Percentiles rank a stretch among this genome's conserved stretches.
These are phyloP conservation scores for Boletellus ananas DNA, from an alignment of 768 basidiomycete genomes.

Conservation along the genomic window DNA sequence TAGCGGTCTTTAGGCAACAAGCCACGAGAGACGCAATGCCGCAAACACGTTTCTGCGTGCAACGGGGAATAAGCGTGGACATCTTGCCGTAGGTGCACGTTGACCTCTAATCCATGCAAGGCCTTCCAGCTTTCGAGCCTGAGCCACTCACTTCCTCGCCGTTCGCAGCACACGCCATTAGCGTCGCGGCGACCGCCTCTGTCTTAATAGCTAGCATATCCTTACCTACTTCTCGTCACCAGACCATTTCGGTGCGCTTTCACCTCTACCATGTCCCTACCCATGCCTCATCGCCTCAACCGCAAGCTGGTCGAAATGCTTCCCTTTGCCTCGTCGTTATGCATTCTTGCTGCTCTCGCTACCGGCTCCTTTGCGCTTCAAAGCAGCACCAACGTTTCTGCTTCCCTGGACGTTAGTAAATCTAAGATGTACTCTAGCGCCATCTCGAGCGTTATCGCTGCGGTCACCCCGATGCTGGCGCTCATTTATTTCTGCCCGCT, in stretches of 20 bases:
- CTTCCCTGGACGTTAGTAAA: slow-evolving; percentile 21
- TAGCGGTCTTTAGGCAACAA: slow-evolving; percentile 1
- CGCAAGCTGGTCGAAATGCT: slow-evolving; percentile 37
- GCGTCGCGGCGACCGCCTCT: slow-evolving; percentile 30
- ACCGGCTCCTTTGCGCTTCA: slow-evolving; percentile 32
- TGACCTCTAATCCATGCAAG: slow-evolving; percentile 30
- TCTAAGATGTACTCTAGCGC: slow-evolving; percentile 34
- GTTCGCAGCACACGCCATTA: slow-evolving; percentile 28
- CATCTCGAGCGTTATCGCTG: slow-evolving; percentile 35
- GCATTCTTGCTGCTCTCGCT: slow-evolving; percentile 33
- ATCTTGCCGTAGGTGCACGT: slow-evolving; percentile 20
- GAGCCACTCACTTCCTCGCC: slow-evolving; percentile 26
- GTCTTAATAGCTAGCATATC: slow-evolving; percentile 29
- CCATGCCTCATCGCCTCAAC: slow-evolving; percentile 8
- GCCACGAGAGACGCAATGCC: slow-evolving; percentile 25
- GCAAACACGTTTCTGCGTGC: slow-evolving; percentile 31
- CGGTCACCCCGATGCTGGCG: slow-evolving; percentile 33
- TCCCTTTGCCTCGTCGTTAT: slow-evolving; percentile 33
- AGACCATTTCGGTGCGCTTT: slow-evolving; percentile 30
- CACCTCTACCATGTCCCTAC: slow-evolving; percentile 12
- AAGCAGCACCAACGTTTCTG: slow-evolving; percentile 9
- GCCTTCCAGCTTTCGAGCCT: slow-evolving; percentile 28
- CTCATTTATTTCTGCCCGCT: slow-evolving; percentile 50
- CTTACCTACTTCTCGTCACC: slow-evolving; percentile 23
- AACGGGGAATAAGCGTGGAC: slow-evolving; percentile 22